Base-by-base conservation (phyloP, 805 yeast species). In the Suhomyces pyralidae region DNA sequence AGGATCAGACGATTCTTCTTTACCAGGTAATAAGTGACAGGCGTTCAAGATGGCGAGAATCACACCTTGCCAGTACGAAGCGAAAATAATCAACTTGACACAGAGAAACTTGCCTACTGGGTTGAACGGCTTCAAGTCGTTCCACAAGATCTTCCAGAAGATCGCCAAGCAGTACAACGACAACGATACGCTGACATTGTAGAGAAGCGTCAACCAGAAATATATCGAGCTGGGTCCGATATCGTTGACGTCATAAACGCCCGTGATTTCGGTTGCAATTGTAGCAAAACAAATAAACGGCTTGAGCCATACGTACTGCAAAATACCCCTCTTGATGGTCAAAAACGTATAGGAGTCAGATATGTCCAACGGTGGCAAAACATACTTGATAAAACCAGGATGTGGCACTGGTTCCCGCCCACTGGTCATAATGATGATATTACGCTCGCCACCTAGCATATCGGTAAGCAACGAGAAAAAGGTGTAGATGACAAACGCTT, bases 21-120 rank as follows among this genome's bases (percentile, higher is more conserved):
- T 34, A 10, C 68, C 69, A 3, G 79, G 79, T 26, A 82, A 58
- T 43, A 75, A 48, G 50, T 84, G 79, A 61, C 78, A 58, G 63
- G 78, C 73, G 69, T 79, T 73, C 44, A 86, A 61, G 0, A 82
- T 62, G 4, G 83, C 82, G 45, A 88, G 70, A 1, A 84, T 57
- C 7, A 87, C 71, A 0, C 96, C 90, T 66, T 94, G 99, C 99
- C 99, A 94, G 66, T 91, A 94, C n/a, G 97, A 88, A 22, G 97
- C 98, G 77, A 94, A 94, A 47, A 94, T 92, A 51, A 94, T 90
- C 57, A 91, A 78, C 64, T 94, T 94, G 46, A 94, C 96, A 71
- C 97, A 91, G 40, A 94, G 67, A 66, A 94, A 94, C 70, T 92
- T 92, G 9, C 96, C 91, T 81, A 94, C 84, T 3, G 98, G 98